Evolutionary conservation across 257 asterid genomes (phyloP).

Genomic region (Osmanthus fragrans): DNA sequence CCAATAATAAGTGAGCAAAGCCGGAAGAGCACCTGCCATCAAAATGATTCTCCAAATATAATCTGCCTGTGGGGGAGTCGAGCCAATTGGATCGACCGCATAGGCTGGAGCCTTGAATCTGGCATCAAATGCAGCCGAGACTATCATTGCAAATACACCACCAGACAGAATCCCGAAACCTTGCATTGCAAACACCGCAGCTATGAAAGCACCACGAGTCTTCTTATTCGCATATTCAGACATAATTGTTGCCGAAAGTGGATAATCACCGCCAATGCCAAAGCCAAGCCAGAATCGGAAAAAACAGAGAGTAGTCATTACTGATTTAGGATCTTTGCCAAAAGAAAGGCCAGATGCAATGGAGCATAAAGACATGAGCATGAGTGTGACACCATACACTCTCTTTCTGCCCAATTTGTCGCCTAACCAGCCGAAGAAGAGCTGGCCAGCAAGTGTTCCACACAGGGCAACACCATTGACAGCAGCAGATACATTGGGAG

Average conservation of each 20-base stretch:
- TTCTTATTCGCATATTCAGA: constrained; percentile 38
- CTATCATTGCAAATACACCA: constrained; percentile 20
- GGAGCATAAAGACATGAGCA: constrained; percentile 31
- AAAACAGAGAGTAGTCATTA: constrained; percentile 36
- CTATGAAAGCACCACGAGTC: constrained; percentile 31
- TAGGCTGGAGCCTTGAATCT: constrained; percentile 30
- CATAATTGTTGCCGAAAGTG: constrained; percentile 37
- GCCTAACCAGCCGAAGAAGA: constrained; percentile 37
- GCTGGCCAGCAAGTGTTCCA: constrained; percentile 38
- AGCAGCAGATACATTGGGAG: constrained; percentile 32
- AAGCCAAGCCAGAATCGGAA: constrained; percentile 41
- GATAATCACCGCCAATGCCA: constrained; percentile 38
- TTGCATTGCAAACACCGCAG: constrained; percentile 39
- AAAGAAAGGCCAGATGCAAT: constrained; percentile 40
- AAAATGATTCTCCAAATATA: constrained; percentile 28
- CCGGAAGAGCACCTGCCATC: constrained; percentile 32
- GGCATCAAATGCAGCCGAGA: constrained; percentile 18
- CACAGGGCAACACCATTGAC: constrained; percentile 37
- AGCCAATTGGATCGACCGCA: constrained; percentile 24
- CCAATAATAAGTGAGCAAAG: constrained; percentile 25
- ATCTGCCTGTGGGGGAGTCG: constrained; percentile 33
- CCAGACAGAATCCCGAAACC: constrained; percentile 32
- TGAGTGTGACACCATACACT: constrained; percentile 31
- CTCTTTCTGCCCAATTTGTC: constrained; percentile 36
- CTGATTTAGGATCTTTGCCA: constrained; percentile 21